Evolutionary conservation across 2,329 filamentous ascomycete genomes (phyloP).

Genomic region (Gyromitra esculenta): DNA sequence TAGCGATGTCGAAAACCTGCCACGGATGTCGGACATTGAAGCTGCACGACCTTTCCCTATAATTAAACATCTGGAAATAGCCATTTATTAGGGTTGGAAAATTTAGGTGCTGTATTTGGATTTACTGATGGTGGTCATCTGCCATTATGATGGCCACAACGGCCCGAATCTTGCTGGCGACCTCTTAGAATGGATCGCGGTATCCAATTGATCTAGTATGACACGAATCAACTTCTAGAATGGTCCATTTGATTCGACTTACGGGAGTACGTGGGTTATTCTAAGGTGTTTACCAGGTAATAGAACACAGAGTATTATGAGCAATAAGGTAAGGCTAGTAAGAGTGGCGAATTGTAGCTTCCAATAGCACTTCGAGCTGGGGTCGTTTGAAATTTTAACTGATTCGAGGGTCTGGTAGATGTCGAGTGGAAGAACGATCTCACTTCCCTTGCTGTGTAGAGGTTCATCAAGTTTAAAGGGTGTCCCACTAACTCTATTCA

Average conservation of each 20-base stretch:
- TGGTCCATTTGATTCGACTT: constrained; percentile 16
- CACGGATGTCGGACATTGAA: constrained; percentile 1
- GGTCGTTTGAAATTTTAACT: constrained; percentile 31
- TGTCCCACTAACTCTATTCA: constrained; percentile 8
- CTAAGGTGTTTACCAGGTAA: constrained; percentile 25
- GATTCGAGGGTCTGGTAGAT: constrained; percentile 23
- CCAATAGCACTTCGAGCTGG: constrained; percentile 7
- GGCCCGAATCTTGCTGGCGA: constrained; percentile 27
- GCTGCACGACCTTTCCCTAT: constrained; percentile 42
- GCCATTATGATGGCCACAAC: constrained; percentile 24
- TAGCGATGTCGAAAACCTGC: constrained; percentile 33
- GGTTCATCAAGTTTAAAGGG: constrained; percentile 5
- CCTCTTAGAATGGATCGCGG: constrained; percentile 37
- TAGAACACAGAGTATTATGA: constrained; percentile 35
- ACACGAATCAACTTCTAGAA: constrained; percentile 37
- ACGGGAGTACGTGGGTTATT: constrained; percentile 35
- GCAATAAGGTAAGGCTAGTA: constrained; percentile 38
- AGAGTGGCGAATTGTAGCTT: constrained; percentile 25
- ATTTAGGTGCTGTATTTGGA: constrained; percentile 25
- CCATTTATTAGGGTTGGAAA: constrained; percentile 5
- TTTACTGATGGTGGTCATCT: constrained; percentile 16
- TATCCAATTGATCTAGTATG: constrained; percentile 40
- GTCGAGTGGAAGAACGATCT: constrained; percentile 19
- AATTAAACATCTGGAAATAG: constrained; percentile 32
- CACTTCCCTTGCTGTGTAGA: constrained; percentile 13